phyloP scores from a whole-genome alignment of 805 yeast species.

The Kluyveromyces nonfermentans region DNA sequence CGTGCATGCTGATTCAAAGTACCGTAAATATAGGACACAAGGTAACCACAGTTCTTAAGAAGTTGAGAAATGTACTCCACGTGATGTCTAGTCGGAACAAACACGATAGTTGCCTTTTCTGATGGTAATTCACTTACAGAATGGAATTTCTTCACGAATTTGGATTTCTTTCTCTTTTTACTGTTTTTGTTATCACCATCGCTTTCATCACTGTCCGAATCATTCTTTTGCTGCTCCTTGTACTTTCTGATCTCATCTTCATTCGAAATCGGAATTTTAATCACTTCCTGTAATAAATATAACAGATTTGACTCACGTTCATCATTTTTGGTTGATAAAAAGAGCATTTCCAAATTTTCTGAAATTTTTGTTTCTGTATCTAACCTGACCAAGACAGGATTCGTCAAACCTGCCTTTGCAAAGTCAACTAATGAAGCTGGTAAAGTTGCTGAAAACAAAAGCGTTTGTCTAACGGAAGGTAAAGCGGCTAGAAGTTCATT shows the following conservation, averaged over 20 bases:
- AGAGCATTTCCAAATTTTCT: slow-evolving; percentile 85
- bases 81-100: slow-evolving; percentile 96
- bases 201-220: slow-evolving; percentile 44
- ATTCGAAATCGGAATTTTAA: slow-evolving; percentile 74
- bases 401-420: slow-evolving; percentile 91
- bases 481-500: slow-evolving; percentile 79
- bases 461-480: slow-evolving; percentile 76
- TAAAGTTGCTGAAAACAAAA: slow-evolving; percentile 88
- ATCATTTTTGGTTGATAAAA: slow-evolving; percentile 65
- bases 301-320: slow-evolving; percentile 87
- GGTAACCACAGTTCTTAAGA: slow-evolving; percentile 70
- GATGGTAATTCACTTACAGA: slow-evolving; percentile 81
- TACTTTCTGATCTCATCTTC: slow-evolving; percentile 53
- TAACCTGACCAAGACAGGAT: slow-evolving; percentile 84
- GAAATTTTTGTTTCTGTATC: slow-evolving; percentile 90
- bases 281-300: slow-evolving; percentile 69
- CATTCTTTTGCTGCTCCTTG: slow-evolving; percentile 37
- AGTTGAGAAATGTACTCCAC: slow-evolving; percentile 79
- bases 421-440: slow-evolving; percentile 90
- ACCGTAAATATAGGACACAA: slow-evolving; percentile 87
- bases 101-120: slow-evolving; percentile 77
- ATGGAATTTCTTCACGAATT: slow-evolving; percentile 52
- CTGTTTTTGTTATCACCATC: slow-evolving; percentile 30
- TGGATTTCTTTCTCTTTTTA: slow-evolving; percentile 32
- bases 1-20: slow-evolving; percentile 93